phyloP scores from a whole-genome alignment of 768 basidiomycete genomes.

The Kwoniella sp. region DNA sequence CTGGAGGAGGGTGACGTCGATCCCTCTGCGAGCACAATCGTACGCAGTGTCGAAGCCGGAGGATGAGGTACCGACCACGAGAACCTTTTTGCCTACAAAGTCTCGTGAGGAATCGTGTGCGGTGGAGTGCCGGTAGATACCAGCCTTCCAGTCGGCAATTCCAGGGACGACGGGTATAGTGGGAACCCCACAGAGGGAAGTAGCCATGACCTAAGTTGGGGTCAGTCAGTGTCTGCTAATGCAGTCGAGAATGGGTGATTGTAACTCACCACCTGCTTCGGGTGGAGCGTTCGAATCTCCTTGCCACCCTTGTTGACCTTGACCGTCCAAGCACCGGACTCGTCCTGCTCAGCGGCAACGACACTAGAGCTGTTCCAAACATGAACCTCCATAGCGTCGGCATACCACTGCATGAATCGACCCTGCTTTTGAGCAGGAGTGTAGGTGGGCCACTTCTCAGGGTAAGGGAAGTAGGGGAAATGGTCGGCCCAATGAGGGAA shows the following conservation, averaged over 20 bases:
- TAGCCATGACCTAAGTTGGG: conserved; percentile 16
- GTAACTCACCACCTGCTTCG: conserved; percentile 16
- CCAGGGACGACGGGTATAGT: conserved; percentile 16
- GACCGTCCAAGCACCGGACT: conserved; percentile 26
- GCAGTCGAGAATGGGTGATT: not conserved
- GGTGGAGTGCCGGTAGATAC: conserved; percentile 65
- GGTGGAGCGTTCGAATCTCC: conserved; percentile 10
- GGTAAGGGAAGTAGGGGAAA: conserved; percentile 58
- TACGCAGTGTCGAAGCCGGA: conserved; percentile 60
- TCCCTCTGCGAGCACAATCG: conserved; percentile 59
- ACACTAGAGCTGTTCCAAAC: conserved; percentile 23
- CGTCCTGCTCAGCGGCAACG: conserved; percentile 9
- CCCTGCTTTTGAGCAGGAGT: conserved; percentile 50
- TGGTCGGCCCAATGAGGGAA: conserved; percentile 51
- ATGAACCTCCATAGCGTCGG: conserved; percentile 23
- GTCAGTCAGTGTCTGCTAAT: not conserved
- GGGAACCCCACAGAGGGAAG: conserved; percentile 21
- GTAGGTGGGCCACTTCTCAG: conserved; percentile 51
- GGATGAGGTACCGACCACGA: conserved; percentile 69
- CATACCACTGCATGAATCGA: conserved; percentile 50
- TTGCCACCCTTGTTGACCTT: conserved; percentile 9
- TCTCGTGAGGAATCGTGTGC: conserved; percentile 63
- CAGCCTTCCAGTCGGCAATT: conserved; percentile 64
- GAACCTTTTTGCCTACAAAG: conserved; percentile 65
- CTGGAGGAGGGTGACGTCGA: conserved; percentile 61